Evolutionary conservation across 2,329 filamentous ascomycete genomes (phyloP).

Genomic region (Rhinocladiella mackenziei): DNA sequence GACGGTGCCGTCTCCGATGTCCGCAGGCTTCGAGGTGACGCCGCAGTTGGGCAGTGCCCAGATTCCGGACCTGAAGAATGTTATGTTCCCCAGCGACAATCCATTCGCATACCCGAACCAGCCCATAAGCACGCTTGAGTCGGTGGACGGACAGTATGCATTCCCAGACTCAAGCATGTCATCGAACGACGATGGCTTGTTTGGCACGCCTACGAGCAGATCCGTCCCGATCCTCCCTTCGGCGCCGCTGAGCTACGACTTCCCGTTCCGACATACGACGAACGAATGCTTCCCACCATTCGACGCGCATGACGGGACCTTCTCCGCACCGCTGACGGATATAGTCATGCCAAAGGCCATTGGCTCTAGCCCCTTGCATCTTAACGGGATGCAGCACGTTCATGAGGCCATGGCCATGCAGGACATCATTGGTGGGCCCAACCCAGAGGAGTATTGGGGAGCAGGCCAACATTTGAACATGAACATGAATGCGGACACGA

Average conservation of each 20-base stretch:
- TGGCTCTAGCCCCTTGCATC: conserved; percentile 7
- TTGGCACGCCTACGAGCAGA: conserved; percentile 31
- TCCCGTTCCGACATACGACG: conserved; percentile 11
- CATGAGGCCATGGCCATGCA: conserved; percentile 8
- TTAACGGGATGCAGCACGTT: conserved; percentile 6
- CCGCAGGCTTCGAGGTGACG: conserved; percentile 29
- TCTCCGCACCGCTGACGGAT: conserved; percentile 19
- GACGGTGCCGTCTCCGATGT: conserved; percentile 21
- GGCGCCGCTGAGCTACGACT: conserved; percentile 9
- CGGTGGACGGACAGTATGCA: conserved; percentile 17
- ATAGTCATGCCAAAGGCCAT: conserved; percentile 19
- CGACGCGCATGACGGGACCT: conserved; percentile 7
- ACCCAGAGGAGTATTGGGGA: too few species aligned
- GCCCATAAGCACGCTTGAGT: conserved; percentile 32
- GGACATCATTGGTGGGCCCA: background rate
- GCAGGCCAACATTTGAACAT: background rate
- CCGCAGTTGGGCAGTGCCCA: conserved; percentile 26
- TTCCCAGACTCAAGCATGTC: conserved; percentile 15
- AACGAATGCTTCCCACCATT: conserved; percentile 11
- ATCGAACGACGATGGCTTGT: conserved; percentile 8
- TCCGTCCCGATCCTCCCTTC: conserved; percentile 15
- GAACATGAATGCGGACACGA: conserved; percentile 25
- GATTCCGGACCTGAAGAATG: conserved; percentile 47
- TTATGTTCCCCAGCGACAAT: conserved; percentile 50
- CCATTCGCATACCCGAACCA: conserved; percentile 50